Conservation (phyloP, 208 protist genomes). For the Acanthamoeba divionensis region DNA sequence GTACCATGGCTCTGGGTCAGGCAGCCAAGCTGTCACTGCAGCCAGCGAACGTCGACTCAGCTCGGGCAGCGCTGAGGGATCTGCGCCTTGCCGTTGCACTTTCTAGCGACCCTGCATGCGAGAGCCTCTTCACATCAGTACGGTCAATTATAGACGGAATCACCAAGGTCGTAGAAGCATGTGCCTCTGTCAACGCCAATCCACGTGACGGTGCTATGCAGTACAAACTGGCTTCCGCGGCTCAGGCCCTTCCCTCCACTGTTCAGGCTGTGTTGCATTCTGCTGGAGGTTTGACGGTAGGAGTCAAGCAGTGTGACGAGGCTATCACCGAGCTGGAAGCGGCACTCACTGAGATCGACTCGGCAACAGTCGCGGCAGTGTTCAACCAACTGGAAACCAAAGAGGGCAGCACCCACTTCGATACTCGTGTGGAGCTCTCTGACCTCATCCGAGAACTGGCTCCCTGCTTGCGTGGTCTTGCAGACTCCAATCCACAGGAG, state of each 20-base stretch:
- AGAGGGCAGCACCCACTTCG: neutral
- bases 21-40: constrained; percentile 1
- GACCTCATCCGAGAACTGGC: neutral
- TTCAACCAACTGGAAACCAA: constrained; percentile 17
- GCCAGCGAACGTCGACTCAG: neutral
- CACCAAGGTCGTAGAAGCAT: neutral
- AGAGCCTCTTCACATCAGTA: neutral
- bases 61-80: constrained; percentile 10
- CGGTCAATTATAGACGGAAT: neutral
- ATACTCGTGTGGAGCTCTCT: neutral
- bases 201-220: constrained; percentile 7
- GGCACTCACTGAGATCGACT: neutral
- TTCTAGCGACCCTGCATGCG: neutral
- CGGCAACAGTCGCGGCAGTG: neutral
- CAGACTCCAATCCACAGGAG: neutral
- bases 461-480: neutral
- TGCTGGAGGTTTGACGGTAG: neutral
- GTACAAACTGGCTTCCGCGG: neutral
- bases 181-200: neutral
- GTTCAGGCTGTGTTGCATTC: neutral
- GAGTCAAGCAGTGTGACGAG: constrained; percentile 49
- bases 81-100: neutral
- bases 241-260: neutral
- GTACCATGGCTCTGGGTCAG: constrained; percentile 1
- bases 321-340: constrained; percentile 20